These are phyloP conservation scores for Mycena vulgaris DNA, from an alignment of 768 basidiomycete genomes.

Conservation along the genomic window DNA sequence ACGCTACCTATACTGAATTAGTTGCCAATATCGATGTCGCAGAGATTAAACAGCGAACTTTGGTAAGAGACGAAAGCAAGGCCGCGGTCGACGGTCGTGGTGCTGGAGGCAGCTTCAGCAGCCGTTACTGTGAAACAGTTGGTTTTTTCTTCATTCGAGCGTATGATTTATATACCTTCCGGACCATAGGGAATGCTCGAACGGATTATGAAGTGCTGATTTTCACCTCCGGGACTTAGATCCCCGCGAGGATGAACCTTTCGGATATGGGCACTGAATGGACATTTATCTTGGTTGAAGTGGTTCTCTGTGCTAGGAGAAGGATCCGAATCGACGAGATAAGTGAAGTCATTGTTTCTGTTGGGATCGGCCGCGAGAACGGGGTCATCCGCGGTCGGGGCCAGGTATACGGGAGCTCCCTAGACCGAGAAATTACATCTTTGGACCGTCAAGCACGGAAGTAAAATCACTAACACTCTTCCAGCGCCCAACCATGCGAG, in stretches of 20 bases:
- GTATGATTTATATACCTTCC: slow-evolving; percentile 14
- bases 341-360: slow-evolving; percentile 54
- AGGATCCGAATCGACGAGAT: slow-evolving; percentile 20
- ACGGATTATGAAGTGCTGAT: slow-evolving; percentile 47
- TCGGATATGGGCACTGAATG: slow-evolving; percentile 50
- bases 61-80: slow-evolving; percentile 32
- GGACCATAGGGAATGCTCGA: slow-evolving; percentile 53
- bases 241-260: slow-evolving; percentile 49
- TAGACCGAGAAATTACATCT: slow-evolving; percentile 6
- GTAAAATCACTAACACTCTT: slow-evolving; percentile 43
- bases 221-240: slow-evolving; percentile 32
- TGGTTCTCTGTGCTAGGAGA: slow-evolving; percentile 36
- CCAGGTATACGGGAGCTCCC: slow-evolving; percentile 52
- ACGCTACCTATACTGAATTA: slow-evolving; percentile 12
- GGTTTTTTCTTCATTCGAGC: background rate
- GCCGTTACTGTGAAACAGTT: slow-evolving; percentile 16
- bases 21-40: background rate
- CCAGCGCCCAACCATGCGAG: slow-evolving; percentile 54
- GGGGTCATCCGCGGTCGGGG: slow-evolving; percentile 46
- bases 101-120: slow-evolving; percentile 27
- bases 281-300: slow-evolving; percentile 47
- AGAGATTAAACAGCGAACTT: too few relatives aligned
- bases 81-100: slow-evolving; percentile 32
- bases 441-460: too few relatives aligned
- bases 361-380: slow-evolving; percentile 39